These are phyloP conservation scores for Jacaranda copaia DNA, from an alignment of 257 asterid species.

Conservation along the genomic window DNA sequence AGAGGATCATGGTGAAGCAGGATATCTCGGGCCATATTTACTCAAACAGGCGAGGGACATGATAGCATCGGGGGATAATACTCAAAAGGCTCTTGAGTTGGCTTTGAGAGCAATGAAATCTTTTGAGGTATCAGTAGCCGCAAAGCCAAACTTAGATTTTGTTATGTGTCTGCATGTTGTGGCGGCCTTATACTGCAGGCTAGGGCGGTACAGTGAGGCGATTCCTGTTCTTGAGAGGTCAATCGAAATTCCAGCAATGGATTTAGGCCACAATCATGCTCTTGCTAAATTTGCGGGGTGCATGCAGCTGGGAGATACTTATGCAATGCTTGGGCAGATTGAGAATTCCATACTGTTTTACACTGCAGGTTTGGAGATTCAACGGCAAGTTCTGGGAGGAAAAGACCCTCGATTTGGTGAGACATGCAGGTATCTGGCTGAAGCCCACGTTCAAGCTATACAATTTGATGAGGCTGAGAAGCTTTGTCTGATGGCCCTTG, in stretches of 20 bases:
- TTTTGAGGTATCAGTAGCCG: constrained; percentile 52
- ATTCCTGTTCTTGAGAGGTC: constrained; percentile 81
- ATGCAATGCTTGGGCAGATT: constrained; percentile 84
- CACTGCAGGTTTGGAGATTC: constrained; percentile 88
- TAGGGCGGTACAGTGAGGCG: constrained; percentile 66
- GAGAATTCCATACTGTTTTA: constrained; percentile 79
- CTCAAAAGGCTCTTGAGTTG: constrained; percentile 73
- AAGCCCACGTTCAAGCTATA: constrained; percentile 92
- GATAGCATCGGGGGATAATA: constrained; percentile 59
- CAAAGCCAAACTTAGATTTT: constrained; percentile 61
- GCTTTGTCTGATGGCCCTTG: constrained; percentile 74
- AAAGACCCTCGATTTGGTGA: constrained; percentile 80
- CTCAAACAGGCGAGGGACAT: constrained; percentile 85
- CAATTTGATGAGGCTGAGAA: constrained; percentile 90
- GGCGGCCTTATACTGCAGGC: constrained; percentile 73
- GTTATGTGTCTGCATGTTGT: constrained; percentile 89
- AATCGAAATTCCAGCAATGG: constrained; percentile 75
- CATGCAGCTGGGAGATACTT: constrained; percentile 96
- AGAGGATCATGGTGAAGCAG: constrained; percentile 46
- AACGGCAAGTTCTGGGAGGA: constrained; percentile 78
- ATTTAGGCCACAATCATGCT: constrained; percentile 82
- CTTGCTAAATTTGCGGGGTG: constrained; percentile 94
- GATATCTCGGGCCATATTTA: constrained; percentile 75
- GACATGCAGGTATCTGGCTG: constrained; percentile 91
- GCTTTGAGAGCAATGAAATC: constrained; percentile 78